Percentiles rank a stretch among this genome's conserved stretches.
These are phyloP conservation scores for Comarum palustre DNA, from an alignment of 306 rosid species.

Conservation along the genomic window DNA sequence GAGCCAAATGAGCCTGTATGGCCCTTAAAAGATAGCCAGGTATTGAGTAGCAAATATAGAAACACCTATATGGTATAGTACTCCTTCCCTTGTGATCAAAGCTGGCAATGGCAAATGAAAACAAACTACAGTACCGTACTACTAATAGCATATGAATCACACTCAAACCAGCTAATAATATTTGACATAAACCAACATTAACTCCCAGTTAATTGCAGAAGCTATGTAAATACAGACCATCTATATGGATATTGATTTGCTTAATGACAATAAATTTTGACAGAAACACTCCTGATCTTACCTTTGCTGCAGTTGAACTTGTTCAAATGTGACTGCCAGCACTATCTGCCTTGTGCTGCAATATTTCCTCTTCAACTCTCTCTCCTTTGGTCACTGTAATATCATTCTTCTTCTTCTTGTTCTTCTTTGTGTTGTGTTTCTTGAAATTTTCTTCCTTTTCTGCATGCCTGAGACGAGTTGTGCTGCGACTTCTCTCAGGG, in stretches of 20 bases:
- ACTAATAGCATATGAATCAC: background rate
- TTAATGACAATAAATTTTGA: background rate
- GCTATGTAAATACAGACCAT: background rate
- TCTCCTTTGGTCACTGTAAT: slow-evolving; percentile 18
- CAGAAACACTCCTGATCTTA: background rate
- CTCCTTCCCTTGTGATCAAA: background rate
- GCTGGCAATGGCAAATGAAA: background rate
- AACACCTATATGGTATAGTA: background rate
- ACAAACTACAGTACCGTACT: background rate
- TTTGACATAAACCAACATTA: background rate
- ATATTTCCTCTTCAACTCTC: slow-evolving; percentile 10
- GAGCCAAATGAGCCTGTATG: background rate
- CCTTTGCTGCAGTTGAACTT: slow-evolving; percentile 7
- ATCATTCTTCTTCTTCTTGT: slow-evolving; percentile 34
- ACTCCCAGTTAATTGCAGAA: background rate
- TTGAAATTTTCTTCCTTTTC: slow-evolving; percentile 24
- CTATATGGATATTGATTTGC: background rate
- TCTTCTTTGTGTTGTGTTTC: slow-evolving; percentile 34
- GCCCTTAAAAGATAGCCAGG: background rate
- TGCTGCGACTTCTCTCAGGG: slow-evolving; percentile 25
- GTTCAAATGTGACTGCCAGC: slow-evolving; percentile 54
- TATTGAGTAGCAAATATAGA: background rate
- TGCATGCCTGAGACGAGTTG: slow-evolving; percentile 16
- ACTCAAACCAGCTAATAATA: background rate
- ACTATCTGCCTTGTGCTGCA: slow-evolving; percentile 44